A percentile compares a stretch with the other conserved stretches of the same genome.
These are phyloP conservation scores for Vararia minispora DNA, from an alignment of 768 basidiomycete genomes.

Conservation along the genomic window DNA sequence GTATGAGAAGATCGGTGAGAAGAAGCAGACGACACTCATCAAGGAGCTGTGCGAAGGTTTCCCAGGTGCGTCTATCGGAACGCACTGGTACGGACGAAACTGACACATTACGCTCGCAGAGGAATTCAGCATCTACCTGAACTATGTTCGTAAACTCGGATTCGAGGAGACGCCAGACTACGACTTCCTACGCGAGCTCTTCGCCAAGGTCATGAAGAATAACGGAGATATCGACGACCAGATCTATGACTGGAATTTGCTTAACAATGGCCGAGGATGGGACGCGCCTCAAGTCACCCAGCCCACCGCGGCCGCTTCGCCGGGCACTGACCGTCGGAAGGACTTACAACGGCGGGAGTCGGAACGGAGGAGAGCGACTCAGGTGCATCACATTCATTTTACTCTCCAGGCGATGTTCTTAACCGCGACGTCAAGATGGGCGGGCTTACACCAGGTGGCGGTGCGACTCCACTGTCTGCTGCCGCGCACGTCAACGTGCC, in stretches of 20 bases:
- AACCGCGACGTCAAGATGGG: conserved; percentile 42
- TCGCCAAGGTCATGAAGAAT: conserved; percentile 88
- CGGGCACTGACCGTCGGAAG: conserved; percentile 41
- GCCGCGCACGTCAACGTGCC: conserved; percentile 70
- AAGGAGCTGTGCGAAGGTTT: conserved; percentile 94
- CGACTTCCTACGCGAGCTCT: conserved; percentile 92
- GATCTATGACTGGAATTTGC: conserved; percentile 90
- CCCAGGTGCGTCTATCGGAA: conserved; percentile 63
- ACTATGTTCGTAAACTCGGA: conserved; percentile 97
- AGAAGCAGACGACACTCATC: conserved; percentile 97
- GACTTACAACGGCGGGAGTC: conserved; percentile 43
- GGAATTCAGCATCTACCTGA: conserved; percentile 97
- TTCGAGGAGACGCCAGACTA: conserved; percentile 99
- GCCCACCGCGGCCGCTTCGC: conserved; percentile 34
- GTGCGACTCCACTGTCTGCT: conserved; percentile 56
- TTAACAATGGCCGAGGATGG: conserved; percentile 95
- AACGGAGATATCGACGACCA: conserved; percentile 87
- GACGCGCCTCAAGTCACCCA: conserved; percentile 73
- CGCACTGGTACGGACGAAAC: neutral
- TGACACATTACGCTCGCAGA: conserved; percentile 38
- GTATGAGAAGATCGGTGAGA: conserved; percentile 99
- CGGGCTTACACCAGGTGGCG: conserved; percentile 47
- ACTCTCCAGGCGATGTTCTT: conserved; percentile 75
- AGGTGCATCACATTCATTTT: conserved; percentile 44
- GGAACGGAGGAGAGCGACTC: conserved; percentile 56